Conservation (phyloP, 768 basidiomycete species). For the Erythrobasidium yunnanense region DNA sequence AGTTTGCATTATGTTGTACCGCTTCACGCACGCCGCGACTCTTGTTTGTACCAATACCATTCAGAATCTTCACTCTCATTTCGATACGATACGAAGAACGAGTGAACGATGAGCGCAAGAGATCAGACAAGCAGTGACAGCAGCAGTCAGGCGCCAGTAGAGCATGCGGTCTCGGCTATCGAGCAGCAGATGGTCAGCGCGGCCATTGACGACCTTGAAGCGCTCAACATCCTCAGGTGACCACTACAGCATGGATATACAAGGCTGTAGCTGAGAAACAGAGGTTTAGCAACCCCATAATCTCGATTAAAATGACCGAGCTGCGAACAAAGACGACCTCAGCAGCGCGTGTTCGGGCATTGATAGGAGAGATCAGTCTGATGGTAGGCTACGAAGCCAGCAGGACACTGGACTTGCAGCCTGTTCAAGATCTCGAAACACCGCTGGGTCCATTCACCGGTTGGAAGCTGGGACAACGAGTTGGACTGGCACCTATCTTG, state of each 20-base stretch:
- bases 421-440: constrained; percentile 44
- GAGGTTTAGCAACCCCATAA: constrained; percentile 29
- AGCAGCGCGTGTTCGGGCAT: constrained; percentile 28
- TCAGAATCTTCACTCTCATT: too few relatives aligned
- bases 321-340: constrained; percentile 28
- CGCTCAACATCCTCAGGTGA: constrained; percentile 29
- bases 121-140: too few relatives aligned
- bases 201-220: constrained; percentile 18
- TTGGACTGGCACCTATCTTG: constrained; percentile 82
- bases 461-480: constrained; percentile 57
- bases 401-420: constrained; percentile 13
- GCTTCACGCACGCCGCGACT: too few relatives aligned
- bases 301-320: constrained; percentile 30
- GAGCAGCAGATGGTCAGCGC: background rate
- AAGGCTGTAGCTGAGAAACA: too few relatives aligned
- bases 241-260: too few relatives aligned
- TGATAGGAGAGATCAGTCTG: constrained; percentile 52
- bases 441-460: constrained; percentile 74
- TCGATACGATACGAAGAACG: too few relatives aligned
- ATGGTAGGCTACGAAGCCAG: constrained; percentile 77
- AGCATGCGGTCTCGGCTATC: background rate
- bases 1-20: too few relatives aligned
- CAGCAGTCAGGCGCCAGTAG: background rate
- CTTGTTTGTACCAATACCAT: too few relatives aligned
- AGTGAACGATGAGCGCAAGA: too few relatives aligned